phyloP scores from a whole-genome alignment of 352 stramenopile species.

The Pythium coloratum region DNA sequence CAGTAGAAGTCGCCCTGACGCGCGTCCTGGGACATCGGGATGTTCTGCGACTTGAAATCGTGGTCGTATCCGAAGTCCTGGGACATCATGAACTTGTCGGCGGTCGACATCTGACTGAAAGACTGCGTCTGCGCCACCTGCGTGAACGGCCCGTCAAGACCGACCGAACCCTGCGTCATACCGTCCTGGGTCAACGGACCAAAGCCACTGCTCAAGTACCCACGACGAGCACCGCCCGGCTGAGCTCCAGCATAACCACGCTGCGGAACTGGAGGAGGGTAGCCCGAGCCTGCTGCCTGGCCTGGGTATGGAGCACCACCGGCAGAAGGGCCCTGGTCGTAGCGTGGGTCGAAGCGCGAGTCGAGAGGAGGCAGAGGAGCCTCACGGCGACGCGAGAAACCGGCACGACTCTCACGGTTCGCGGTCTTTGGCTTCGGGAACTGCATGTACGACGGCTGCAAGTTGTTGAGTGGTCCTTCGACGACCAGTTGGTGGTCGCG shows the following conservation, averaged over 20 bases:
- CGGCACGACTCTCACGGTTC: conserved; percentile 36
- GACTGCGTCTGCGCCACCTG: conserved; percentile 78
- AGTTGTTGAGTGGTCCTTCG: conserved; percentile 96
- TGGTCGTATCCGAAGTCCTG: conserved; percentile 82
- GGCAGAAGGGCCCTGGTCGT: conserved; percentile 45
- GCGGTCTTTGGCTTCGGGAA: conserved; percentile 84
- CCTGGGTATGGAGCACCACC: conserved; percentile 25
- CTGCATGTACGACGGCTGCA: conserved; percentile 97
- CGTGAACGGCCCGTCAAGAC: conserved; percentile 76
- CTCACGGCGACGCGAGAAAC: conserved; percentile 46
- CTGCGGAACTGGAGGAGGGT: conserved; percentile 40
- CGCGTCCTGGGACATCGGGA: conserved; percentile 79
- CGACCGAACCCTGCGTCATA: conserved; percentile 60
- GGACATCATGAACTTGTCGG: conserved; percentile 82
- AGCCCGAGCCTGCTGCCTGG: conserved; percentile 28
- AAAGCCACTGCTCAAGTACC: conserved; percentile 33
- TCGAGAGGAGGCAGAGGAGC: conserved; percentile 68
- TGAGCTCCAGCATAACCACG: conserved; percentile 29
- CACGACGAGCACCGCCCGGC: conserved; percentile 27
- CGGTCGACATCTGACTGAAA: conserved; percentile 79
- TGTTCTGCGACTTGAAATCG: conserved; percentile 84
- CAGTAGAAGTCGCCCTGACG: conserved; percentile 76
- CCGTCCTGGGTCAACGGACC: conserved; percentile 78
- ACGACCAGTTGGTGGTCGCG: conserved; percentile 95
- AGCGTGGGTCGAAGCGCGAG: conserved; percentile 84